These are phyloP conservation scores for Gryganskiella cystojenkinii DNA, from an alignment of 192 early-diverging fungal species.

Conservation along the genomic window DNA sequence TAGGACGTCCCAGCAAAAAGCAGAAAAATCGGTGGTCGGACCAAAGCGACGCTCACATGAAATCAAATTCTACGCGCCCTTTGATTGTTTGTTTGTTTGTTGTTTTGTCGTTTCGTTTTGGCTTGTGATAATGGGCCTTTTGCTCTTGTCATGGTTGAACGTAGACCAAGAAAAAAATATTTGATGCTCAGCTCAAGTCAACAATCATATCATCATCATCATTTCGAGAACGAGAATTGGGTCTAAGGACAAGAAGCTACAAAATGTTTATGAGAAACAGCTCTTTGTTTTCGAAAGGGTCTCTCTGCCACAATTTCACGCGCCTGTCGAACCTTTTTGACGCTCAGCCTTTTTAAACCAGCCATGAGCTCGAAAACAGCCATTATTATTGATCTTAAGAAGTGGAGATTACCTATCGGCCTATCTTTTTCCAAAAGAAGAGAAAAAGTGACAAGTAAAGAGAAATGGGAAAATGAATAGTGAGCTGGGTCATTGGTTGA, in stretches of 20 bases:
- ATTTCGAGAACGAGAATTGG: no score
- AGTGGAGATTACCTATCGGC: not conserved
- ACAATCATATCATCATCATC: not conserved
- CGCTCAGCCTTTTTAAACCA: not conserved
- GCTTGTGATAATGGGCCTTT: slow-evolving; percentile 17
- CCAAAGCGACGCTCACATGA: slow-evolving; percentile 11
- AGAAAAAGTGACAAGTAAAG: not conserved
- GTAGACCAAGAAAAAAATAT: not conserved
- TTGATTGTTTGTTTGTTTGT: not conserved
- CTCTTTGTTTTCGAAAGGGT: not conserved
- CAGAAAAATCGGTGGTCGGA: no score
- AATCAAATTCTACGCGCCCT: slow-evolving; percentile 5
- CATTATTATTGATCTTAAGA: not conserved
- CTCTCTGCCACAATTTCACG: slow-evolving; percentile 12
- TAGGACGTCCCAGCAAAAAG: no score
- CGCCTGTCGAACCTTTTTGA: not conserved
- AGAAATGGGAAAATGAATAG: no score
- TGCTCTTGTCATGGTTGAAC: not conserved
- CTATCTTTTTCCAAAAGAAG: not conserved
- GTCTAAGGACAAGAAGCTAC: no score
- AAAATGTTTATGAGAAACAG: no score
- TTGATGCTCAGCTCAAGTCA: not conserved
- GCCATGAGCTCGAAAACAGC: not conserved
- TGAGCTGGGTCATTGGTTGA: no score
- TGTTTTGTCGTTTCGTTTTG: not conserved